Evolutionary conservation across 371 early-diverging fungal species (phyloP).

Genomic region (Mucor ambiguus): DNA sequence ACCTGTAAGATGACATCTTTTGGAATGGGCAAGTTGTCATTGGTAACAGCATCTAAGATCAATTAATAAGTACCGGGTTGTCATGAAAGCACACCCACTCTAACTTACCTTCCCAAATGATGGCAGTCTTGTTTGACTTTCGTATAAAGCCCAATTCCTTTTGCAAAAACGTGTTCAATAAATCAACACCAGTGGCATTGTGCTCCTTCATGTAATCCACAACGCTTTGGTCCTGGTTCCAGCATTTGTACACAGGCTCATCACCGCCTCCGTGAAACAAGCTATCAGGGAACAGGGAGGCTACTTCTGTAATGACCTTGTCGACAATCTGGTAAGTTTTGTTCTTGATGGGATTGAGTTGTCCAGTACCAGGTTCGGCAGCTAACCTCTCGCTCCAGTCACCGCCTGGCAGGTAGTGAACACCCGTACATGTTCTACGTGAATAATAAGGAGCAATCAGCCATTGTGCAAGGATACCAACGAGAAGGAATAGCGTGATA

Average conservation of each 20-base stretch:
- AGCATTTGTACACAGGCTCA: constrained; percentile 75
- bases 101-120: constrained; percentile 59
- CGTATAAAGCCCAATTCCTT: constrained; percentile 37
- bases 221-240: constrained; percentile 47
- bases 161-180: constrained; percentile 36
- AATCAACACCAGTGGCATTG: constrained; percentile 41
- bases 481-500: neutral
- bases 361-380: constrained; percentile 75
- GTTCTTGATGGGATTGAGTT: constrained; percentile 64
- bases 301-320: constrained; percentile 61
- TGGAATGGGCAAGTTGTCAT: constrained; percentile 38
- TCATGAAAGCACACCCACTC: neutral
- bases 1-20: constrained; percentile 65
- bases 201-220: constrained; percentile 39
- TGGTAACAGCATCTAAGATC: constrained; percentile 45
- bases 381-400: constrained; percentile 58
- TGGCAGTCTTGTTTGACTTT: constrained; percentile 45
- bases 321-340: constrained; percentile 59
- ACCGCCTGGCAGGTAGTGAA: constrained; percentile 38
- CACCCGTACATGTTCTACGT: constrained; percentile 41
- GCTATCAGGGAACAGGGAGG: constrained; percentile 62
- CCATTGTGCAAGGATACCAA: neutral
- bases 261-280: constrained; percentile 73
- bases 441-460: neutral
- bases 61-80: no score